Conservation (phyloP, 176 grass and related monocot genomes). For the Cenchrus fungigraminus region DNA sequence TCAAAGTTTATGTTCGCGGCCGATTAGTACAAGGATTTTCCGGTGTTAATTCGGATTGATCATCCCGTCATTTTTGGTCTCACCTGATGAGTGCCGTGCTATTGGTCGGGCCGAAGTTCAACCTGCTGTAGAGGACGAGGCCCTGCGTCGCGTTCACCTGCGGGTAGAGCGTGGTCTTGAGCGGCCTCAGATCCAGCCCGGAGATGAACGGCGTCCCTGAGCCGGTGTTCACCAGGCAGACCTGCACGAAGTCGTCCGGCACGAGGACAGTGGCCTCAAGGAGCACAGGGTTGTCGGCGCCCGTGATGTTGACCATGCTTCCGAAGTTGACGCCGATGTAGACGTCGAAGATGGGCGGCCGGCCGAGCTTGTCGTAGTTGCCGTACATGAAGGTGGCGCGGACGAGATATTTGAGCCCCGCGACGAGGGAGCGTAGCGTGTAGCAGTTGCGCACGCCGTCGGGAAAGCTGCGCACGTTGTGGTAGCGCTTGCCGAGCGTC, state of each 20-base stretch:
- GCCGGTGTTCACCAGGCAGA: conserved; percentile 62
- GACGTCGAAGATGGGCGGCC: conserved; percentile 50
- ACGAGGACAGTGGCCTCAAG: conserved; percentile 39
- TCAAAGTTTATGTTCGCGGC: no score
- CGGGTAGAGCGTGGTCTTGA: conserved; percentile 41
- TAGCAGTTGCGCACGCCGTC: conserved; percentile 56
- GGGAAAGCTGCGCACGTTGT: conserved; percentile 60
- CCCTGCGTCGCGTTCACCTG: conserved; percentile 20
- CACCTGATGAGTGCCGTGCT: conserved; percentile 30
- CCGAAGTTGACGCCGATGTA: conserved; percentile 61
- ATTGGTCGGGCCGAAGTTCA: conserved; percentile 27
- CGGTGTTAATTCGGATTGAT: no score
- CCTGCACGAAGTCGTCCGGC: conserved; percentile 28
- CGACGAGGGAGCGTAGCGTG: conserved; percentile 42
- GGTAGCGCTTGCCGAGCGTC: background rate
- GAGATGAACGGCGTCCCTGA: conserved; percentile 75
- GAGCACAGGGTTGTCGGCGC: background rate
- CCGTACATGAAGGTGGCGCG: conserved; percentile 55
- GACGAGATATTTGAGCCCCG: conserved; percentile 52
- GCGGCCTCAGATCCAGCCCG: conserved; percentile 54
- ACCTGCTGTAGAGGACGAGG: conserved; percentile 32
- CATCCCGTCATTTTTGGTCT: background rate
- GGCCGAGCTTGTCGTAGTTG: conserved; percentile 58
- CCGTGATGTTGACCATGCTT: conserved; percentile 44
- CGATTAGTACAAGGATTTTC: no score